A percentile compares a stretch with the other conserved stretches of the same genome.
These are phyloP conservation scores for Plantago major DNA, from an alignment of 257 asterid species.

Conservation along the genomic window DNA sequence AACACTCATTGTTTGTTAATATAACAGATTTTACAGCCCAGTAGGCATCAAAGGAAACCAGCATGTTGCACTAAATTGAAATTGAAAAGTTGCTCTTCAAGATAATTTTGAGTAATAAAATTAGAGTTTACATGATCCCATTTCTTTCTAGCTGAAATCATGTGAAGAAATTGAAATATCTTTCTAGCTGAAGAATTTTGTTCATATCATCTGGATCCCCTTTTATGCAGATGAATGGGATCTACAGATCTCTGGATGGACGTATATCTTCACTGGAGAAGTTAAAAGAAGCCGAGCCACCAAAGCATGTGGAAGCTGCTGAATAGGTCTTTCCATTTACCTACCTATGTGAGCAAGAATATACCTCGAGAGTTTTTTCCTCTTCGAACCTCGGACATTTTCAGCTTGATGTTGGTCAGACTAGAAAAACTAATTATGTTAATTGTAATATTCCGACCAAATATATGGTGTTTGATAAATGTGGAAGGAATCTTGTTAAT, in stretches of 20 bases:
- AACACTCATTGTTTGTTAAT: too few relatives aligned
- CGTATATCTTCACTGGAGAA: conserved; percentile 57
- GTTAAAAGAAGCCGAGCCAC: conserved; percentile 49
- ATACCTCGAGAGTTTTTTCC: conserved; percentile 1
- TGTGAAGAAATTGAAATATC: too few relatives aligned
- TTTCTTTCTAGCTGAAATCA: too few relatives aligned
- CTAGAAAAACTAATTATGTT: not conserved
- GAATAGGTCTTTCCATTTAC: conserved; percentile 31
- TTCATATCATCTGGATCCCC: not conserved
- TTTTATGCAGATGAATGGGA: conserved; percentile 39
- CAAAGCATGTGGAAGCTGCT: conserved; percentile 56
- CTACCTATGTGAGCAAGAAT: conserved; percentile 17
- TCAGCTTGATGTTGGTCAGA: conserved; percentile 3
- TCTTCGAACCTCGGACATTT: conserved; percentile 11
- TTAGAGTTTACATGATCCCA: too few relatives aligned
- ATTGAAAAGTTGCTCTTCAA: too few relatives aligned
- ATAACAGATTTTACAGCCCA: too few relatives aligned
- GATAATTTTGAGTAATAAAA: too few relatives aligned
- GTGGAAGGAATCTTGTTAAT: conserved; percentile 22
- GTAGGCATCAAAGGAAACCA: too few relatives aligned
- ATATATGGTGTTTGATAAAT: conserved; percentile 14
- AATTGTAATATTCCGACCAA: not conserved
- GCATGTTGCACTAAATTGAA: too few relatives aligned
- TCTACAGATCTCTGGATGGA: conserved; percentile 57
- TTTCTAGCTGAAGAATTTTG: not conserved